These are phyloP conservation scores for Botrytis squamosa DNA, from an alignment of 2,329 filamentous ascomycete genomes.

Conservation along the genomic window DNA sequence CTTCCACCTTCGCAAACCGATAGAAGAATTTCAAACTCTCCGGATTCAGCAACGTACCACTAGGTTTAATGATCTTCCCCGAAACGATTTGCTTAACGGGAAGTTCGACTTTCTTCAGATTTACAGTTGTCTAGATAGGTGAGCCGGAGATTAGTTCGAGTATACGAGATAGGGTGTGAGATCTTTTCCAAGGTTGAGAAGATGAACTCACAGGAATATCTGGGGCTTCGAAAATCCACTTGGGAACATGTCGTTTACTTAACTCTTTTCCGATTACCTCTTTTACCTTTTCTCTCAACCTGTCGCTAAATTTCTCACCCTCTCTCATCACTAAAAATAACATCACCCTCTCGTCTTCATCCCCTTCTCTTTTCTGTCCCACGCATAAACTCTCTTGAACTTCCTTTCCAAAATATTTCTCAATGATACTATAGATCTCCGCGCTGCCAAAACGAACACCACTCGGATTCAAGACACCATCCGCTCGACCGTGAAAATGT, in stretches of 20 bases:
- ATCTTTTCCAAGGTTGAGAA: not conserved
- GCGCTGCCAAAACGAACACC: conserved; percentile 78
- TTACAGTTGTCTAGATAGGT: conserved; percentile 68
- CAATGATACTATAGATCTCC: conserved; percentile 61
- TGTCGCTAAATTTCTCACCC: conserved; percentile 53
- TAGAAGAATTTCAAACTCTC: conserved; percentile 76
- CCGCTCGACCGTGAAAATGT: conserved; percentile 50
- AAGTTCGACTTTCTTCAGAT: conserved; percentile 81
- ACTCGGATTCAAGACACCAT: conserved; percentile 77
- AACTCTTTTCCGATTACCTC: conserved; percentile 63
- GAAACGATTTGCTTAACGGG: conserved; percentile 83
- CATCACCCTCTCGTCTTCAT: conserved; percentile 58
- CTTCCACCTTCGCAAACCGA: conserved; percentile 71
- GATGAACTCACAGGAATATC: conserved; percentile 69
- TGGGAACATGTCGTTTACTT: conserved; percentile 74
- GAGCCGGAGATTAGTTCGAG: not conserved
- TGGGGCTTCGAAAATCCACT: conserved; percentile 74
- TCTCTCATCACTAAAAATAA: conserved; percentile 60
- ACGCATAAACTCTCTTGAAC: conserved; percentile 69
- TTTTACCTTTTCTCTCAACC: conserved; percentile 59
- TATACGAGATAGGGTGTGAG: not conserved
- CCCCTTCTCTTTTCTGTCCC: conserved; percentile 65
- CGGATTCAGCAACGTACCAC: conserved; percentile 75
- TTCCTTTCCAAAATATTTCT: conserved; percentile 61
- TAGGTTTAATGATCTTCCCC: conserved; percentile 70